Base-by-base conservation (phyloP, 768 basidiomycete genomes). In the Tremella mesenterica region DNA sequence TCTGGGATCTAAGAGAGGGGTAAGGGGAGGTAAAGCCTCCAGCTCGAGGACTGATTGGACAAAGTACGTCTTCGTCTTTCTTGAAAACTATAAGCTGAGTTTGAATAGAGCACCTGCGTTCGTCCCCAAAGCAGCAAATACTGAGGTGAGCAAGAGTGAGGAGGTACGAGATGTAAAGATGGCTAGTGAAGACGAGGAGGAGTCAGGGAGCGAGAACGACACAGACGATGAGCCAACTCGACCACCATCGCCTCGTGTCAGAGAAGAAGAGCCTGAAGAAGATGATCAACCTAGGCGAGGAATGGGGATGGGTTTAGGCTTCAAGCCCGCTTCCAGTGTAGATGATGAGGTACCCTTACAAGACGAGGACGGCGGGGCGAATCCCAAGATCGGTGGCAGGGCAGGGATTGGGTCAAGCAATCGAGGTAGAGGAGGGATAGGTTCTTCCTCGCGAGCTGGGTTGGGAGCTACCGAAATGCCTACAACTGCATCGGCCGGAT, bases 31-130 rank as follows among this genome's bases (percentile, higher is more conserved):
- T 23, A 54, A 46, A 18, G 26, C 28, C 18, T 31, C 21, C 7
- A 47, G 48, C 12, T 29, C 41, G 18, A 38, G 61, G 30, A 56
- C 62, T 1, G 67, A 69, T 47, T 66, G 64, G 67, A 69, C 67
- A 29, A 69, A 63, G 67, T 69, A 41, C 38, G 64, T 57, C 8
- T 33, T 23, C 33, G 48, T 10, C 29, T 12, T 34, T 7, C 28
- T 45, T 10, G 20, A 8, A 20, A n/a, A 34, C 18, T 38, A 6
- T 25, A n/a, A 21, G 6, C 6, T 45, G 20, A n/a, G n/a, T 29
- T 14, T 12, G 26, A 10, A 4, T 28, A 72, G 71, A 56, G 58
- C 65, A 7, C 71, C 71, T 2, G 46, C 62, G 13, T 72, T 72
- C 33, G 68, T 72, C 1, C 50, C 65, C 3, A 61, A 46, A 25